These are phyloP conservation scores for Blastomyces silverae DNA, from an alignment of 2,329 filamentous ascomycete species.

Conservation along the genomic window DNA sequence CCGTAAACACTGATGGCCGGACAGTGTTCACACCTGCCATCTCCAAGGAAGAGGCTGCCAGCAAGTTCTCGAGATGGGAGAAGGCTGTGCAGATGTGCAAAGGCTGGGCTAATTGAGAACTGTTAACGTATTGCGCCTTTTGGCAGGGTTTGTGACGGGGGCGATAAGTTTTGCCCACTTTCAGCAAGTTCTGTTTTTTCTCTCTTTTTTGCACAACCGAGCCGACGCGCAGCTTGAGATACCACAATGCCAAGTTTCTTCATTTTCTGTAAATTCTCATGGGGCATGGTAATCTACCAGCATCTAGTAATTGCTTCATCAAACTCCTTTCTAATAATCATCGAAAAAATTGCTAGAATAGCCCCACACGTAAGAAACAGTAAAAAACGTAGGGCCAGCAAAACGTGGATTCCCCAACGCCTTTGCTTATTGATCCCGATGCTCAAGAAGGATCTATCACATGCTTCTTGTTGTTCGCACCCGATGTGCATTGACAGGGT, in stretches of 20 bases:
- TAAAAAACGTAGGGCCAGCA: neutral
- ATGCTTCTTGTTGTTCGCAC: too few species aligned
- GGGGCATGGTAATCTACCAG: neutral
- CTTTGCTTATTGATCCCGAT: neutral
- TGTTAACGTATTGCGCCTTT: neutral
- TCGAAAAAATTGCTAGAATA: neutral
- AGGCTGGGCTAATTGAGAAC: slow-evolving; percentile 51
- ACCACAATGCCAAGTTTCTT: neutral
- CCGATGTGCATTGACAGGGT: too few species aligned
- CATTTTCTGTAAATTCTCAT: neutral
- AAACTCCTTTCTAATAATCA: neutral
- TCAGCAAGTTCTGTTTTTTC: neutral
- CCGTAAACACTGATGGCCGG: slow-evolving; percentile 64
- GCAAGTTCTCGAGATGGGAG: slow-evolving; percentile 64
- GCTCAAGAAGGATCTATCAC: too few species aligned
- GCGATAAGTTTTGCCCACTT: neutral
- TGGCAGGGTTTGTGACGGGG: neutral
- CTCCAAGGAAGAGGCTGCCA: slow-evolving; percentile 50
- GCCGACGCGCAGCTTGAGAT: neutral
- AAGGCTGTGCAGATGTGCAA: slow-evolving; percentile 72
- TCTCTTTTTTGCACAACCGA: too few species aligned
- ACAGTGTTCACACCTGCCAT: slow-evolving; percentile 65
- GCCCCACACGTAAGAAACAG: neutral
- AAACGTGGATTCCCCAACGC: neutral
- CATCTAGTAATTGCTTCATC: neutral